Percentiles rank a stretch among this genome's conserved stretches.
phyloP scores from a whole-genome alignment of 1,139 yeast species.

The Taiozyma sp. region DNA sequence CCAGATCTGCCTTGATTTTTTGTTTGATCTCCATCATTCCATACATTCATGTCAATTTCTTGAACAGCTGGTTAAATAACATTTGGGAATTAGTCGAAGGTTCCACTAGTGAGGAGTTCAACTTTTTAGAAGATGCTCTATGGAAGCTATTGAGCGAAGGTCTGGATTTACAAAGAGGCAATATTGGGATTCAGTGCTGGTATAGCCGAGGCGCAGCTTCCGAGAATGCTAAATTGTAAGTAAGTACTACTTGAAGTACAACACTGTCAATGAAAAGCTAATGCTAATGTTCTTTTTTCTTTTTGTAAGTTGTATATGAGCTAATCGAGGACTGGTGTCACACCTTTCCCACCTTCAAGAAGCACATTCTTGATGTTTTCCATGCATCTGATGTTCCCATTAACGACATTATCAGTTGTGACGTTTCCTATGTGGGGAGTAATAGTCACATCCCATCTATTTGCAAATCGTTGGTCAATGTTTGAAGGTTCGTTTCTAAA shows the following conservation, averaged over 20 bases:
- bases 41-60: slow-evolving; percentile 41
- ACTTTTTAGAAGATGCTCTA: slow-evolving; percentile 29
- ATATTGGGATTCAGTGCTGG: slow-evolving; percentile 68
- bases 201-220: slow-evolving; percentile 25
- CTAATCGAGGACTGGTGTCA: slow-evolving; percentile 12
- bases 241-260: not conserved
- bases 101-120: slow-evolving; percentile 25
- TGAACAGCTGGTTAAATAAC: slow-evolving; percentile 45
- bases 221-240: not conserved
- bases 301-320: not conserved
- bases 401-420: slow-evolving; percentile 17
- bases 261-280: not conserved
- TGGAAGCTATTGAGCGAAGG: slow-evolving; percentile 41
- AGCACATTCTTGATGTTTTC: slow-evolving; percentile 19
- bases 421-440: slow-evolving; percentile 67
- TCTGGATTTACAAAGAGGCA: slow-evolving; percentile 56
- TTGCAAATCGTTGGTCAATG: slow-evolving; percentile 46
- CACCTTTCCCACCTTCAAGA: slow-evolving; percentile 18
- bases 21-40: slow-evolving; percentile 52
- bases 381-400: slow-evolving; percentile 19
- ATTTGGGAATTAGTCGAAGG: slow-evolving; percentile 38
- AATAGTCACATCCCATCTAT: slow-evolving; percentile 64
- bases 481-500: slow-evolving; percentile 61
- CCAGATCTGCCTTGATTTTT: slow-evolving; percentile 48
- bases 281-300: not conserved